Conservation (phyloP, 2,329 filamentous ascomycete species). For the Talaromyces sp. region DNA sequence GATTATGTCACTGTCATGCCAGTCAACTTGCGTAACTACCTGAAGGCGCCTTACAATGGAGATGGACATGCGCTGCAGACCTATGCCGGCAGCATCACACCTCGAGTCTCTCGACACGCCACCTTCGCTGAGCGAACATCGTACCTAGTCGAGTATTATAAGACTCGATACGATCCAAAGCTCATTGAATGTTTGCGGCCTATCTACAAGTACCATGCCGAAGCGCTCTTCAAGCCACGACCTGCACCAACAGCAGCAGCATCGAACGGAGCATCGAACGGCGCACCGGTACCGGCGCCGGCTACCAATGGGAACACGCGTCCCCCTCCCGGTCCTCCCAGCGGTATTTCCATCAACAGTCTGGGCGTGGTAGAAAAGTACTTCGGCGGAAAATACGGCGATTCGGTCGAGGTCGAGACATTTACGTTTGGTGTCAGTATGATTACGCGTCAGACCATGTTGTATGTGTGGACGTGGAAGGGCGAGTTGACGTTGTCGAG, state of each 20-base stretch:
- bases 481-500: slow-evolving; percentile 19
- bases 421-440: slow-evolving; percentile 21
- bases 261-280: not conserved
- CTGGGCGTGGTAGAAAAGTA: slow-evolving; percentile 18
- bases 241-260: not conserved
- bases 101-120: slow-evolving; percentile 11
- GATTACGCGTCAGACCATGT: slow-evolving; percentile 21
- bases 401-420: slow-evolving; percentile 8
- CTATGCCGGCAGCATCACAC: slow-evolving; percentile 19
- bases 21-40: slow-evolving; percentile 19
- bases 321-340: slow-evolving; percentile 14
- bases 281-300: not conserved
- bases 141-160: slow-evolving; percentile 16
- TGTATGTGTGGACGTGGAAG: slow-evolving; percentile 22
- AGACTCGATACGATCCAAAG: slow-evolving; percentile 13
- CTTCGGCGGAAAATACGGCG: not conserved
- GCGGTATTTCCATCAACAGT: slow-evolving; percentile 18
- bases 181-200: slow-evolving; percentile 13
- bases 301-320: not conserved
- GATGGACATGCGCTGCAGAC: slow-evolving; percentile 18
- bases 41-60: slow-evolving; percentile 18
- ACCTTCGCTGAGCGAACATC: slow-evolving; percentile 14
- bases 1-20: slow-evolving; percentile 20
- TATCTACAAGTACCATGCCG: slow-evolving; percentile 17
- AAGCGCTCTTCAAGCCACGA: slow-evolving; percentile 13